phyloP scores from a whole-genome alignment of 371 early-diverging fungal species.

The Mucor irregularis region DNA sequence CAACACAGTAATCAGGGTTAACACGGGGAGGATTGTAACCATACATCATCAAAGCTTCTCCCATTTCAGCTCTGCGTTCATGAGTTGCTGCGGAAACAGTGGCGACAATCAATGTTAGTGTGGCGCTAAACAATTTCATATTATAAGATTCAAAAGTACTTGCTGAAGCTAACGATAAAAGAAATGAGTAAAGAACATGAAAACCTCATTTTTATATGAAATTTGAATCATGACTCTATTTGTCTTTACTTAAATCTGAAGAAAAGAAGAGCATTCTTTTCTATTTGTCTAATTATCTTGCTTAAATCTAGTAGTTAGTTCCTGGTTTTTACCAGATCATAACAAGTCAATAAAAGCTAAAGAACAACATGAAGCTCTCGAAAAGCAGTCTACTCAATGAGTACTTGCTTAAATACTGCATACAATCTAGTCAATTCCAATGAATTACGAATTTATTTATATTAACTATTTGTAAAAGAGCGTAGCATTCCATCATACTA shows the following conservation, averaged over 20 bases:
- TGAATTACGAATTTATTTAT: too few species aligned
- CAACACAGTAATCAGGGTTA: constrained; percentile 48
- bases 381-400: too few species aligned
- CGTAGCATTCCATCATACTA: too few species aligned
- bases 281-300: background rate
- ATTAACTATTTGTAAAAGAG: too few species aligned
- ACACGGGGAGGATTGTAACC: constrained; percentile 53
- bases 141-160: background rate
- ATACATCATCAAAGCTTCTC: constrained; percentile 41
- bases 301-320: background rate
- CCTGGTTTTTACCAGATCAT: too few species aligned
- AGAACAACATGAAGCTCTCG: too few species aligned
- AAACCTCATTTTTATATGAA: constrained; percentile 2
- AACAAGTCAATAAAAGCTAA: too few species aligned
- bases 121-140: background rate
- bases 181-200: too few species aligned
- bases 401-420: too few species aligned
- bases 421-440: too few species aligned
- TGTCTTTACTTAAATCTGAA: too few species aligned
- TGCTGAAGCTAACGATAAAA: too few species aligned
- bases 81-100: background rate
- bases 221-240: constrained; percentile 5
- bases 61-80: constrained; percentile 28
- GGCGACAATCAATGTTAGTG: background rate
- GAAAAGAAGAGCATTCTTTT: background rate